These are phyloP conservation scores for Mycena amicta DNA, from an alignment of 768 basidiomycete species.

Conservation along the genomic window DNA sequence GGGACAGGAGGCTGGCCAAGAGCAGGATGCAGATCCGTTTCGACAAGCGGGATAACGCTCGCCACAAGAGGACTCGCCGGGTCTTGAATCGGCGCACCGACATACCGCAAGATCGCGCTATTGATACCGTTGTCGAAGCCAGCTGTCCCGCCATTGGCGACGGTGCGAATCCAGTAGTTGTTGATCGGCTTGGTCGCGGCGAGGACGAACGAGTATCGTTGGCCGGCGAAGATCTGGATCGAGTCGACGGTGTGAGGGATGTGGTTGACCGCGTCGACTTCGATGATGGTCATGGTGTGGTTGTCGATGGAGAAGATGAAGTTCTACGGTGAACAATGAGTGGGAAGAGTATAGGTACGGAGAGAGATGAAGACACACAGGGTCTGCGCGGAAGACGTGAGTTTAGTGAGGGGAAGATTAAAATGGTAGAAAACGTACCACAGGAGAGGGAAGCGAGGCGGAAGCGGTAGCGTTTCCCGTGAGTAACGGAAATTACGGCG, in stretches of 20 bases:
- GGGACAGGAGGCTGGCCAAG: slow-evolving; percentile 21
- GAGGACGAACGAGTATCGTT: slow-evolving; percentile 41
- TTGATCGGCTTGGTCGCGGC: slow-evolving; percentile 42
- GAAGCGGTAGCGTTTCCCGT: slow-evolving; percentile 38
- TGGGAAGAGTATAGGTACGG: neutral
- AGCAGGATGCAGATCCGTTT: slow-evolving; percentile 27
- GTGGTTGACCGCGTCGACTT: slow-evolving; percentile 33
- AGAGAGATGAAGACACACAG: too few relatives aligned
- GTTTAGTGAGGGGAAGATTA: slow-evolving; percentile 1
- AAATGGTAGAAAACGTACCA: neutral
- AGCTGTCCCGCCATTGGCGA: slow-evolving; percentile 34
- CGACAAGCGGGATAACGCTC: slow-evolving; percentile 31
- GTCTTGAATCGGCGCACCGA: slow-evolving; percentile 31
- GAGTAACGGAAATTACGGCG: slow-evolving; percentile 34
- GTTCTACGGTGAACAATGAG: neutral
- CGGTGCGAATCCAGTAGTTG: slow-evolving; percentile 48
- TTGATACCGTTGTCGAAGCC: slow-evolving; percentile 13
- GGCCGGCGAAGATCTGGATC: slow-evolving; percentile 27
- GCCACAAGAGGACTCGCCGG: slow-evolving; percentile 26
- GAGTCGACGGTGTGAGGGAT: slow-evolving; percentile 18
- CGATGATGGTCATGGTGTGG: slow-evolving; percentile 37
- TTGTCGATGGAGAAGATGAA: slow-evolving; percentile 22
- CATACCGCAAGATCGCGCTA: slow-evolving; percentile 31
- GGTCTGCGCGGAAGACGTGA: too few relatives aligned
- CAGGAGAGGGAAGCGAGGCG: slow-evolving; percentile 29